A percentile compares a stretch with the other conserved stretches of the same genome.
phyloP scores from a whole-genome alignment of 2,329 filamentous ascomycete species.

The Ophiostoma populinum region DNA sequence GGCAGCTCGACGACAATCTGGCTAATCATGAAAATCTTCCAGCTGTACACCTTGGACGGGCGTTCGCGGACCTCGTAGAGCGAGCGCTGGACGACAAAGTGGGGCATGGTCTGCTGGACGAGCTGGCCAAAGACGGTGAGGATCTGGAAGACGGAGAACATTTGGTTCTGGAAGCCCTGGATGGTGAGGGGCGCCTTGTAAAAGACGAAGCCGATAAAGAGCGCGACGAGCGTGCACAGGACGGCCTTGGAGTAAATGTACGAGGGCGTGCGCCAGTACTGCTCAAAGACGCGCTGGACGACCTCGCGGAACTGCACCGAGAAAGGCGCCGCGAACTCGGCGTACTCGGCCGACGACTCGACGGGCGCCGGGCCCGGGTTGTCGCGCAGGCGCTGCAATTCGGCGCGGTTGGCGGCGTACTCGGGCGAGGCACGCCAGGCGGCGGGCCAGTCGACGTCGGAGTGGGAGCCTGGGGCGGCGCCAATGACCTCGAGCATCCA shows the following conservation, averaged over 20 bases:
- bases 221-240: conserved; percentile 44
- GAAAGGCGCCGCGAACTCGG: conserved; percentile 71
- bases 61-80: conserved; percentile 76
- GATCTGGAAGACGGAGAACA: conserved; percentile 75
- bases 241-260: conserved; percentile 75
- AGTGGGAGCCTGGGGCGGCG: conserved; percentile 45
- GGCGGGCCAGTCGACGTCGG: conserved; percentile 46
- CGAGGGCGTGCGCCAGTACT: conserved; percentile 79
- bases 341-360: conserved; percentile 30
- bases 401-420: conserved; percentile 34
- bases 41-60: conserved; percentile 69
- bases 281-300: conserved; percentile 48
- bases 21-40: conserved; percentile 70
- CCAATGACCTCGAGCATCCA: conserved; percentile 55
- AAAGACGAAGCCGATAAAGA: conserved; percentile 76
- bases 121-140: conserved; percentile 68
- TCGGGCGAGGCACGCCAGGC: conserved; percentile 44
- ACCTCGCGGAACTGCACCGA: conserved; percentile 48
- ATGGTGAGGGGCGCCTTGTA: conserved; percentile 53
- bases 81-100: conserved; percentile 66
- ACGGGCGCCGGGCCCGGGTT: conserved; percentile 21
- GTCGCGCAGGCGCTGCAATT: conserved; percentile 38
- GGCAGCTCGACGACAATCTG: conserved; percentile 75
- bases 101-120: conserved; percentile 68
- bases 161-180: conserved; percentile 70